Percentiles rank a stretch among this genome's conserved stretches.
Evolutionary conservation across 2,329 filamentous ascomycete species (phyloP).

Genomic region (Parafenestella ontariensis): DNA sequence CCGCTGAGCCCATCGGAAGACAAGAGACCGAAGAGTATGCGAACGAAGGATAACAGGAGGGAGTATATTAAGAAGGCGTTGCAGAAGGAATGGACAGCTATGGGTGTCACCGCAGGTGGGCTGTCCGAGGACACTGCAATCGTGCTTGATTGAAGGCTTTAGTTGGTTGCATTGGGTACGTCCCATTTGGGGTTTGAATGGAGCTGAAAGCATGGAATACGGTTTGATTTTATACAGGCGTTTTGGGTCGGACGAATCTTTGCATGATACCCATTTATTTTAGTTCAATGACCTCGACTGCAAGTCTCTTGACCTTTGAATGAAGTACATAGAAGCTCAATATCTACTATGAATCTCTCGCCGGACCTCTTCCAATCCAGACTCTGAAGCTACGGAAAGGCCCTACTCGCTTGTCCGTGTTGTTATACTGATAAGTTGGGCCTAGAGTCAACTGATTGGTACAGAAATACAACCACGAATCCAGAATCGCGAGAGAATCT

Average conservation of each 20-base stretch:
- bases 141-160: neutral
- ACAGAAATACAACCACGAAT: slow-evolving; percentile 54
- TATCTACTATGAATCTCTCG: slow-evolving; percentile 16
- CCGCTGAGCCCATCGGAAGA: no score
- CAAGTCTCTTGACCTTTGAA: neutral
- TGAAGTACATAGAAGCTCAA: neutral
- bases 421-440: slow-evolving; percentile 49
- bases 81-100: slow-evolving; percentile 23
- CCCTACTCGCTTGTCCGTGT: slow-evolving; percentile 46
- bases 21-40: slow-evolving; percentile 24
- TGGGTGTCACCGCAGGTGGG: slow-evolving; percentile 12
- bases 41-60: slow-evolving; percentile 20
- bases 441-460: slow-evolving; percentile 52
- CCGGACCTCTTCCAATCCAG: slow-evolving; percentile 48
- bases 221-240: neutral
- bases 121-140: slow-evolving; percentile 6
- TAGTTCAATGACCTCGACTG: neutral
- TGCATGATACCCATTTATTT: neutral
- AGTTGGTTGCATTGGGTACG: neutral
- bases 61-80: slow-evolving; percentile 25
- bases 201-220: no score
- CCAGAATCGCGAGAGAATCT: slow-evolving; percentile 50
- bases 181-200: neutral
- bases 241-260: neutral
- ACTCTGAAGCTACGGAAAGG: slow-evolving; percentile 48